Percentiles rank a stretch among this genome's conserved stretches.
phyloP scores from a whole-genome alignment of 2,329 filamentous ascomycete genomes.

The Ophiostoma triangulosporum region DNA sequence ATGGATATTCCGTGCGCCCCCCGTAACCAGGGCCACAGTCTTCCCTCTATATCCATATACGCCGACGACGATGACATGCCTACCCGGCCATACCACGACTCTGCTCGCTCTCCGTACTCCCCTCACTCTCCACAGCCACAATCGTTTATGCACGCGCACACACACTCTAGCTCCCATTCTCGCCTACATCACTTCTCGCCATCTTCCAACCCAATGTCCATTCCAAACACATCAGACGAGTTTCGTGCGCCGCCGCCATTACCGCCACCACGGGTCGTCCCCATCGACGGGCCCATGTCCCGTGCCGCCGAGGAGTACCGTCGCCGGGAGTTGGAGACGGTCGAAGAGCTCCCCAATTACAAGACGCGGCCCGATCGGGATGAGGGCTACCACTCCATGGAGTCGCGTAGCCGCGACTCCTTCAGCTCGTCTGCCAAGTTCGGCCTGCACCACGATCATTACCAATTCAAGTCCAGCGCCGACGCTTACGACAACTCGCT shows the following conservation, averaged over 20 bases:
- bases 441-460: slow-evolving; percentile 36
- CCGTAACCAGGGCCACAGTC: slow-evolving; percentile 8
- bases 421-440: slow-evolving; percentile 24
- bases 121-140: neutral
- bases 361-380: slow-evolving; percentile 14
- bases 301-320: slow-evolving; percentile 11
- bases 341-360: slow-evolving; percentile 13
- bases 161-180: neutral
- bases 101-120: slow-evolving; percentile 7
- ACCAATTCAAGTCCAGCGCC: slow-evolving; percentile 32
- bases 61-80: slow-evolving; percentile 11
- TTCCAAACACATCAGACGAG: slow-evolving; percentile 21
- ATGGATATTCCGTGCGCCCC: slow-evolving; percentile 14
- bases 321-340: slow-evolving; percentile 11
- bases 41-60: slow-evolving; percentile 15
- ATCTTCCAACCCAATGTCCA: slow-evolving; percentile 24
- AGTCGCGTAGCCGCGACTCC: slow-evolving; percentile 10
- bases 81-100: slow-evolving; percentile 6
- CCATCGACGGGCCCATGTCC: slow-evolving; percentile 16
- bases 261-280: slow-evolving; percentile 22
- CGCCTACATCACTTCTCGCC: slow-evolving; percentile 16
- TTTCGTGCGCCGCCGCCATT: slow-evolving; percentile 24
- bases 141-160: neutral
- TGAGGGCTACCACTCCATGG: slow-evolving; percentile 16
- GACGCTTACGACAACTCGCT: slow-evolving; percentile 36